Conservation (phyloP, 768 basidiomycete genomes). For the Rubroboletus satanas region DNA sequence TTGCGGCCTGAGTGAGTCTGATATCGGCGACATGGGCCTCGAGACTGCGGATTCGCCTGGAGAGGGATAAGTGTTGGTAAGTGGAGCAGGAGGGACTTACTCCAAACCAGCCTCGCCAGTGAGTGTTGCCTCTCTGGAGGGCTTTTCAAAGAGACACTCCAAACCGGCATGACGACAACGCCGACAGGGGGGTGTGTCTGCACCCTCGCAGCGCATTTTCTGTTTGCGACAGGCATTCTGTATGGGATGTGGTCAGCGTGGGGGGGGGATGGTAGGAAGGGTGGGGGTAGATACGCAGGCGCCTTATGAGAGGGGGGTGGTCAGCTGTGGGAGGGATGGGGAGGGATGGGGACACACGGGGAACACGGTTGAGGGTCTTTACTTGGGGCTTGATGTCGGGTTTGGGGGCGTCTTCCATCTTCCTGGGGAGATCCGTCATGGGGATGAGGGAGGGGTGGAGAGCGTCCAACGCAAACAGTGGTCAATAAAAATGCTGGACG, state of each 20-base stretch:
- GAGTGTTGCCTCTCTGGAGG: slow-evolving; percentile 78
- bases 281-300: slow-evolving; percentile 60
- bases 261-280: slow-evolving; percentile 8
- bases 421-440: slow-evolving; percentile 39
- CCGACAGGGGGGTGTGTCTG: slow-evolving; percentile 95
- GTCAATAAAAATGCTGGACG: neutral
- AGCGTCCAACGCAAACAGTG: slow-evolving; percentile 9
- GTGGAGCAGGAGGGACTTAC: slow-evolving; percentile 43
- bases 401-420: slow-evolving; percentile 58
- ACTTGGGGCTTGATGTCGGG: slow-evolving; percentile 68
- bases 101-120: slow-evolving; percentile 88
- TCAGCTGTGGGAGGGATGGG: slow-evolving; percentile 11
- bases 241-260: slow-evolving; percentile 14
- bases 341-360: slow-evolving; percentile 51
- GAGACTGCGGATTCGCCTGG: slow-evolving; percentile 85
- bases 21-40: slow-evolving; percentile 86
- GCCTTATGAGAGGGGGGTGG: slow-evolving; percentile 41
- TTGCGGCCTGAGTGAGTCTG: slow-evolving; percentile 64
- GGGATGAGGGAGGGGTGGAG: neutral
- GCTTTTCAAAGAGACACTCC: slow-evolving; percentile 94
- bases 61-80: slow-evolving; percentile 14
- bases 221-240: slow-evolving; percentile 95
- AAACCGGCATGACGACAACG: slow-evolving; percentile 86
- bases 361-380: slow-evolving; percentile 81
- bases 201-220: slow-evolving; percentile 97